A percentile compares a stretch with the other conserved stretches of the same genome.
phyloP scores from a whole-genome alignment of 192 early-diverging fungal species.

The Jimgerdemannia lactiflua region DNA sequence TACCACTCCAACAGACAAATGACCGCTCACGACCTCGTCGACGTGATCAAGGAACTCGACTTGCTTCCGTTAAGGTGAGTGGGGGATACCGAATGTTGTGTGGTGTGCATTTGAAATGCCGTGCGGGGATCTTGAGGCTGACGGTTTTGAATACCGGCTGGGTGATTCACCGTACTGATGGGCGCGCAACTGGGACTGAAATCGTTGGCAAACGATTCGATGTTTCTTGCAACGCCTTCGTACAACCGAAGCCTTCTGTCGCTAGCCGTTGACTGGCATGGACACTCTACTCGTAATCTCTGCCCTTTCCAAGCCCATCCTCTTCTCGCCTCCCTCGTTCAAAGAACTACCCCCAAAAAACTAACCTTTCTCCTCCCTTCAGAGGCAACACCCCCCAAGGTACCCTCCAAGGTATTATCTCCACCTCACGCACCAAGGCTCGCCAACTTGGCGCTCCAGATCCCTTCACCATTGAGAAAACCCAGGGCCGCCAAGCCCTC shows the following conservation, averaged over 20 bases:
- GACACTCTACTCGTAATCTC: not conserved
- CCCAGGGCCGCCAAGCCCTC: constrained; percentile 19
- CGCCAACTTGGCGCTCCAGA: constrained; percentile 23
- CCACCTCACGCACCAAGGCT: constrained; percentile 35
- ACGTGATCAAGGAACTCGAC: constrained; percentile 28
- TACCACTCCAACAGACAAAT: constrained; percentile 35
- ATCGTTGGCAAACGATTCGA: no score
- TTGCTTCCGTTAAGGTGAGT: constrained; percentile 34
- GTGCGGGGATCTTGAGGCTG: no score
- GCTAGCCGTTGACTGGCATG: no score
- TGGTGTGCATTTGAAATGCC: not conserved
- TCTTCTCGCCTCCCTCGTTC: not conserved
- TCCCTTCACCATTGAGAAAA: constrained; percentile 40
- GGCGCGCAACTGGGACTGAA: no score
- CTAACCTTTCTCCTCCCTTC: not conserved
- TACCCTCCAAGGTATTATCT: constrained; percentile 48
- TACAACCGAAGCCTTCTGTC: no score
- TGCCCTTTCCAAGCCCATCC: not conserved
- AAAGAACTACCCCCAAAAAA: not conserved
- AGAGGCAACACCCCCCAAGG: constrained; percentile 48
- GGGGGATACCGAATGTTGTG: not conserved
- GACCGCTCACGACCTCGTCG: constrained; percentile 34
- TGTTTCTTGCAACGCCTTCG: no score
- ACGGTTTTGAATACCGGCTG: no score
- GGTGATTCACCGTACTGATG: no score